Evolutionary conservation across 305 asterid species (phyloP), one percentile per base, ranked within the genome.

Genomic region (Ilex paraguariensis): DNA sequence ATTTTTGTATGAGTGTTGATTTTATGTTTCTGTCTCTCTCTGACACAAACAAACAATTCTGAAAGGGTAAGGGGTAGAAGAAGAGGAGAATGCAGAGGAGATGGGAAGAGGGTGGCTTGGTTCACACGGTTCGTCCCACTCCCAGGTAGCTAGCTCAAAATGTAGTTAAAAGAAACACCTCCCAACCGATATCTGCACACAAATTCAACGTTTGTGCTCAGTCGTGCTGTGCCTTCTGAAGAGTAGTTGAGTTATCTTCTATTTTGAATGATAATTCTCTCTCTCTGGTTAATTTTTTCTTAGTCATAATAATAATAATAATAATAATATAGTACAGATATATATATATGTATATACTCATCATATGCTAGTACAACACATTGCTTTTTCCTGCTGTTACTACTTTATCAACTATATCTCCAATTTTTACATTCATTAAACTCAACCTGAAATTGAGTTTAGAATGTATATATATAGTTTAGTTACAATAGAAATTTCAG

Each of bases 151-250:
- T 21, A 21, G 28, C 28, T 21, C 28, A 21, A 21, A 33, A 70
- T 42, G 60, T 7, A 54, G 73, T 75, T 70, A 70, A 74, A 78
- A 85, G 66, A 78, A 79, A 81, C 84, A 78, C 87, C 80, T 76
- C 86, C 66, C 85, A 86, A 86, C 95, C 61, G 68, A 66, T 68
- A 31, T 57, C 53, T 32, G 57, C 71, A 81, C 84, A 74, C 83
- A 65, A 77, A 57, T 86, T 83, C 87, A 79, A 81, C 84, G 81
- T 76, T 60, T 71, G 44, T 77, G 52, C 62, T 59, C 30, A 53
- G 75, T 70, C 68, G 75, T 70, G 83, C 73, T 76, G 59, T 21
- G 28, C 28, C 28, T 21, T 21, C 28, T 21, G 28, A 66, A 66
- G 74, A 71, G 77, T 70, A 75, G 85, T 75, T 60, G 70, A 28